Evolutionary conservation across 2,329 filamentous ascomycete species (phyloP).

Genomic region (Simplicillium aogashimaense): DNA sequence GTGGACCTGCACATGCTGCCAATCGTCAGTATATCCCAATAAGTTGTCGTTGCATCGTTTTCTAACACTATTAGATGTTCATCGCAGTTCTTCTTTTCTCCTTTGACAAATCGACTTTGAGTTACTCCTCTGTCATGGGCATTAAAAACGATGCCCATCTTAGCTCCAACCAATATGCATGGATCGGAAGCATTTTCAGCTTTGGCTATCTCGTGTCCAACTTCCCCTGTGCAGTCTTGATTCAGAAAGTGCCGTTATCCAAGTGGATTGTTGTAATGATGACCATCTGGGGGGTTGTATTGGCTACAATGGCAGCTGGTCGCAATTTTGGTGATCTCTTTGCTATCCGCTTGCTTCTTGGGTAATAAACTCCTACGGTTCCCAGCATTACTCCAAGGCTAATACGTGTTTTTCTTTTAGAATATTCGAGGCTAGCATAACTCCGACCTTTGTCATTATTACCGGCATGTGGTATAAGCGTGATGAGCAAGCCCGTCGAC

Average conservation of each 20-base stretch:
- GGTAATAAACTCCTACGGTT: not conserved
- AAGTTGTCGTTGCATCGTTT: not conserved
- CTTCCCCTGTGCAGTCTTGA: not conserved
- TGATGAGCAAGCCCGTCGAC: conserved; percentile 20
- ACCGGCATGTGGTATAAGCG: conserved; percentile 16
- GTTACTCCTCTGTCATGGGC: conserved; percentile 1
- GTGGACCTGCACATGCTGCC: too few species aligned
- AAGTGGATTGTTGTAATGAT: conserved; percentile 1
- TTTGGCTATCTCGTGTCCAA: conserved; percentile 1
- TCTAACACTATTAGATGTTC: too few species aligned
- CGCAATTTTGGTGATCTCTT: conserved; percentile 1
- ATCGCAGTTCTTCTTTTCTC: too few species aligned
- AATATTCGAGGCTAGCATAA: conserved; percentile 15
- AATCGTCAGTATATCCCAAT: too few species aligned
- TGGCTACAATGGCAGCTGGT: not conserved
- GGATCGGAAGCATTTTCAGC: conserved; percentile 1
- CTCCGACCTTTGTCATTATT: conserved; percentile 14
- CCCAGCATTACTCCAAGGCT: not conserved
- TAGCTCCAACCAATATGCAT: not conserved
- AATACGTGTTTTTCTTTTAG: too few species aligned
- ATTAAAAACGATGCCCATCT: not conserved
- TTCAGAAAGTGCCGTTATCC: not conserved
- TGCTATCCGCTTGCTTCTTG: not conserved
- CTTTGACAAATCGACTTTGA: not conserved
- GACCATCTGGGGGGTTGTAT: not conserved